phyloP scores from a whole-genome alignment of 495 filamentous ascomycete species.

The Aspergillus homomorphus region DNA sequence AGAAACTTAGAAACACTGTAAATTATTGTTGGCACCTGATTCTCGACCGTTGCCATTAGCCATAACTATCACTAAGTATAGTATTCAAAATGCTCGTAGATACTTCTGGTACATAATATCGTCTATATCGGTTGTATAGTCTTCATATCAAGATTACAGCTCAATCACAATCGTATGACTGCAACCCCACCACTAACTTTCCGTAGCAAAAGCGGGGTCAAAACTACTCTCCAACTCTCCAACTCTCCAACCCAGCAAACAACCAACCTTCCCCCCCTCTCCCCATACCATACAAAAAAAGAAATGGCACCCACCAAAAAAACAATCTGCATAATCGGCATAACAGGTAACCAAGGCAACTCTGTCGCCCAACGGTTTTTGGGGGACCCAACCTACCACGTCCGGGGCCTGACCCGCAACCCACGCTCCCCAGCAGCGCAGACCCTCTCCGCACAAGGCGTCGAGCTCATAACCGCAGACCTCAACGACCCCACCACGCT shows the following conservation, averaged over 20 bases:
- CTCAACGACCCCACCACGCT: neutral
- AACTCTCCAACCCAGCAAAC: no score
- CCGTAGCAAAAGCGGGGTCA: neutral
- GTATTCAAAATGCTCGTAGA: no score
- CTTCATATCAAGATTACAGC: no score
- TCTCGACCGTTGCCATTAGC: no score
- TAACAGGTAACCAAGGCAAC: constrained; percentile 45
- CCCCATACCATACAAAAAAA: neutral
- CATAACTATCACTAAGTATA: no score
- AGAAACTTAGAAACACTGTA: no score
- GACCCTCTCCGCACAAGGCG: neutral
- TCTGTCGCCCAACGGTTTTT: constrained; percentile 34
- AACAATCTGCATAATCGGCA: constrained; percentile 37
- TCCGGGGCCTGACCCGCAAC: constrained; percentile 41
- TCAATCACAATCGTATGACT: neutral
- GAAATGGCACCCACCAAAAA: constrained; percentile 12
- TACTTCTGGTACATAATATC: no score
- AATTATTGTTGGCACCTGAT: no score
- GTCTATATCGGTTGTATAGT: no score
- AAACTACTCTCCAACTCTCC: neutral
- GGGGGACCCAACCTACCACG: constrained; percentile 30
- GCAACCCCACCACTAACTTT: no score
- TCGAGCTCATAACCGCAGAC: constrained; percentile 1
- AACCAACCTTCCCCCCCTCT: neutral
- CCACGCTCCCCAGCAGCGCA: constrained; percentile 26